phyloP scores from a whole-genome alignment of 2,329 filamentous ascomycete genomes.

The Grosmannia huntii region DNA sequence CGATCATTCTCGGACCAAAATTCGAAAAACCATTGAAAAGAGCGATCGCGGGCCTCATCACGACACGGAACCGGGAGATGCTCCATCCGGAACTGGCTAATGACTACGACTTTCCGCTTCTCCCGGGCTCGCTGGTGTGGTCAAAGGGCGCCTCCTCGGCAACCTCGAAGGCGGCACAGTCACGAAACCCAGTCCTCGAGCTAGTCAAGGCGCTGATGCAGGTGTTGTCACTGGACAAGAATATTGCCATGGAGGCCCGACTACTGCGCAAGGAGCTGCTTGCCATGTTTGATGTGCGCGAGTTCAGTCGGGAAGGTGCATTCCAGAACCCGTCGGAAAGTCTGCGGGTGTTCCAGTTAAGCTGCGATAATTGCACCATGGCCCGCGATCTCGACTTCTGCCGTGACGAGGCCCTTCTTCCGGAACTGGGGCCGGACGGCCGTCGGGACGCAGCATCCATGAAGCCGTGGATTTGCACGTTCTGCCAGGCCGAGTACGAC shows the following conservation, averaged over 20 bases:
- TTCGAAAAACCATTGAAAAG: conserved; percentile 89
- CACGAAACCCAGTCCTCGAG: conserved; percentile 68
- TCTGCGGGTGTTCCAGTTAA: conserved; percentile 60
- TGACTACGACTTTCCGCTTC: conserved; percentile 74
- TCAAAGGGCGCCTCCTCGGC: not conserved
- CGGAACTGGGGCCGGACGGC: conserved; percentile 24
- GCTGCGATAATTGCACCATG: conserved; percentile 84
- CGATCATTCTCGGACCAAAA: conserved; percentile 60
- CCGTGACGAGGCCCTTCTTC: conserved; percentile 70
- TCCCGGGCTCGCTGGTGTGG: conserved; percentile 51
- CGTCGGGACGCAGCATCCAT: conserved; percentile 11
- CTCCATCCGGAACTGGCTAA: conserved; percentile 75
- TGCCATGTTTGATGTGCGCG: conserved; percentile 80
- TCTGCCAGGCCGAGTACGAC: conserved; percentile 65
- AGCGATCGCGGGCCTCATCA: conserved; percentile 69
- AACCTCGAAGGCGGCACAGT: conserved; percentile 11
- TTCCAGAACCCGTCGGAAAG: conserved; percentile 77
- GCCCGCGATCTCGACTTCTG: conserved; percentile 84
- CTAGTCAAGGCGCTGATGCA: conserved; percentile 91
- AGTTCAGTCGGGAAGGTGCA: conserved; percentile 78
- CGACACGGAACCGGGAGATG: conserved; percentile 76
- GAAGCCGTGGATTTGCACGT: conserved; percentile 60
- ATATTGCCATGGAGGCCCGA: conserved; percentile 77
- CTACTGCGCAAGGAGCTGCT: conserved; percentile 82
- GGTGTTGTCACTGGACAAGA: conserved; percentile 79